A percentile compares a stretch with the other conserved stretches of the same genome.
Evolutionary conservation across 768 basidiomycete genomes (phyloP).

Genomic region (Amanita phalloides): DNA sequence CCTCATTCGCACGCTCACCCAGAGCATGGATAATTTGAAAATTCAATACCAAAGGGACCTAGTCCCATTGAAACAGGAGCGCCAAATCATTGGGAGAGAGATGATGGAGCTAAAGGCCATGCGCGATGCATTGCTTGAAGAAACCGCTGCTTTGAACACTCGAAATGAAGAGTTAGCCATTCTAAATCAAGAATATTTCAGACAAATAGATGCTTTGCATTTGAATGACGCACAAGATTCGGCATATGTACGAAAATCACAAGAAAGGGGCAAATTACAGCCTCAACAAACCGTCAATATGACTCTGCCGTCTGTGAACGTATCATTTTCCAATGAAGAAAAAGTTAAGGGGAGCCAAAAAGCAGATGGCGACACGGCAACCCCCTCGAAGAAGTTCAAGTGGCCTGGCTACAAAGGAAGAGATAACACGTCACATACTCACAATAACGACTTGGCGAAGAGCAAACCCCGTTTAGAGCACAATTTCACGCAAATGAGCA

Average conservation of each 20-base stretch:
- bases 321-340: constrained; percentile 25
- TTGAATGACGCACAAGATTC: constrained; percentile 22
- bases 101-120: constrained; percentile 79
- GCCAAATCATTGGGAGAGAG: constrained; percentile 70
- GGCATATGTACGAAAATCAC: constrained; percentile 13
- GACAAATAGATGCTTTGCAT: constrained; percentile 55
- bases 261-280: constrained; percentile 18
- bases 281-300: constrained; percentile 9
- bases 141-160: constrained; percentile 81
- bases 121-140: constrained; percentile 81
- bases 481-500: constrained; percentile 80
- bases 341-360: constrained; percentile 28
- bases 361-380: constrained; percentile 34
- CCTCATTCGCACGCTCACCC: constrained; percentile 64
- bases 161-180: constrained; percentile 91
- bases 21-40: constrained; percentile 80
- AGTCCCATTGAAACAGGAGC: constrained; percentile 71
- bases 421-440: constrained; percentile 17
- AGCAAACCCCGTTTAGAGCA: constrained; percentile 50
- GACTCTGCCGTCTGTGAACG: constrained; percentile 16
- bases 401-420: constrained; percentile 54
- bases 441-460: constrained; percentile 23
- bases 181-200: constrained; percentile 71
- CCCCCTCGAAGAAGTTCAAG: constrained; percentile 55
- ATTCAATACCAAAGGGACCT: constrained; percentile 83